A percentile compares a stretch with the other conserved stretches of the same genome.
phyloP scores from a whole-genome alignment of 257 asterid genomes.

The Datura wrightii region DNA sequence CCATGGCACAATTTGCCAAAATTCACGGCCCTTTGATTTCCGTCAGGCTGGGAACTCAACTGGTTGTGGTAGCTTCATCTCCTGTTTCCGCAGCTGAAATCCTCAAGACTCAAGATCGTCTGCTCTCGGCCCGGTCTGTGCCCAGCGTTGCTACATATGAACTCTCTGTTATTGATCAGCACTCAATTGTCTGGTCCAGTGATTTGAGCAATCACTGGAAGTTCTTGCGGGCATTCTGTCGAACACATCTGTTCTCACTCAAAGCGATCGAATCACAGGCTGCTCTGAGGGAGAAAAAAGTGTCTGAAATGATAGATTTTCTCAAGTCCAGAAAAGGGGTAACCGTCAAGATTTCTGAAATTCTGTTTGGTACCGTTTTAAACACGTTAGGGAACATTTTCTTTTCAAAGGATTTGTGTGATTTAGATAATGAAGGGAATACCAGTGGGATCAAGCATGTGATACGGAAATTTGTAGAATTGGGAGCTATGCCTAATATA shows the following conservation, averaged over 20 bases:
- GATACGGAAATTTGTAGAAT: slow-evolving; percentile 36
- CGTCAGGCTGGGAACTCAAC: slow-evolving; percentile 43
- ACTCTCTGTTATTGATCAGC: slow-evolving; percentile 31
- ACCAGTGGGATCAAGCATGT: slow-evolving; percentile 37
- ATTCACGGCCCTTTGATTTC: slow-evolving; percentile 52
- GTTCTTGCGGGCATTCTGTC: slow-evolving; percentile 34
- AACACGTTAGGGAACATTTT: slow-evolving; percentile 44
- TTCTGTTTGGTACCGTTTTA: slow-evolving; percentile 43
- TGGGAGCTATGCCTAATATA: slow-evolving; percentile 39
- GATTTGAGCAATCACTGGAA: slow-evolving; percentile 42
- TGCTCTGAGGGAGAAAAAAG: slow-evolving; percentile 41
- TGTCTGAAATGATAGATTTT: slow-evolving; percentile 42
- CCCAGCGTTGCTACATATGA: slow-evolving; percentile 36
- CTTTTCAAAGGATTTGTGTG: slow-evolving; percentile 42
- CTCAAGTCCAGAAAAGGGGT: slow-evolving; percentile 41
- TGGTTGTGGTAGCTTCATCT: slow-evolving; percentile 53
- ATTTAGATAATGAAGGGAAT: slow-evolving; percentile 33
- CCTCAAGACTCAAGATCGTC: slow-evolving; percentile 47
- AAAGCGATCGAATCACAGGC: slow-evolving; percentile 43
- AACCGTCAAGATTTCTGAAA: slow-evolving; percentile 34
- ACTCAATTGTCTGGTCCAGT: slow-evolving; percentile 43
- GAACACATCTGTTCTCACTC: slow-evolving; percentile 46
- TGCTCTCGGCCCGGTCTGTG: slow-evolving; percentile 40
- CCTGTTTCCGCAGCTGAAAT: slow-evolving; percentile 50
- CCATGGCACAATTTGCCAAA: slow-evolving; percentile 42